Conservation (phyloP, 257 asterid species). For the Plantago ovata region DNA sequence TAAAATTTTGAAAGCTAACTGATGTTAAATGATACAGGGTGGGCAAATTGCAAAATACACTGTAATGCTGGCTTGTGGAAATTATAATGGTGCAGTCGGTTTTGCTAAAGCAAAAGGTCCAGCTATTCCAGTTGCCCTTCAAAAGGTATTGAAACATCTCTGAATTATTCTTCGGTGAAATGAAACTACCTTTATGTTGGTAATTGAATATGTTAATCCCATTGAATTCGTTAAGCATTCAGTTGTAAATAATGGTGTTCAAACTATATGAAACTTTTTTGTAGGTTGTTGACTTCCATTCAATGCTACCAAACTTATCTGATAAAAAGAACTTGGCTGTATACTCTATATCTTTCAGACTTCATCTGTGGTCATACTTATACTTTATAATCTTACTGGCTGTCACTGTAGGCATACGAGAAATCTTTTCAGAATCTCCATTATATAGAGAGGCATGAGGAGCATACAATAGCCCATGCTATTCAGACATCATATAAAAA, state of each 20-base stretch:
- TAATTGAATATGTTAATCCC: neutral
- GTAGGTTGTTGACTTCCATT: neutral
- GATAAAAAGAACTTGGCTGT: neutral
- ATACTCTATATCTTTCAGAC: neutral
- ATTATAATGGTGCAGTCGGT: conserved; percentile 91
- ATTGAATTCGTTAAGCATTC: conserved; percentile 2
- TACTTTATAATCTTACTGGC: neutral
- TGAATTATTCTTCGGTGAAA: neutral
- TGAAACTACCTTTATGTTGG: conserved; percentile 3
- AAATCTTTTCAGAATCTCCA: conserved; percentile 96
- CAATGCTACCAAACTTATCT: neutral
- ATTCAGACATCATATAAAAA: conserved; percentile 80
- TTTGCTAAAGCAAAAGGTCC: conserved; percentile 95
- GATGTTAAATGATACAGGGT: conserved; percentile 47
- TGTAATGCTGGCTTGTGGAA: conserved; percentile 92
- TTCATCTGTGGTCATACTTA: neutral
- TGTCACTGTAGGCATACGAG: conserved; percentile 69
- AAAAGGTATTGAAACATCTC: conserved; percentile 50
- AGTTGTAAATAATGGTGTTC: neutral
- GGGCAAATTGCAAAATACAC: conserved; percentile 80
- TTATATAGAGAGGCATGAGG: conserved; percentile 80
- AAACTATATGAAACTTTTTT: no score
- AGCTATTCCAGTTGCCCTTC: conserved; percentile 69
- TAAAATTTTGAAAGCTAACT: conserved; percentile 7
- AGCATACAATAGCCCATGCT: conserved; percentile 94